A percentile compares a stretch with the other conserved stretches of the same genome.
Conservation (phyloP, 108 stramenopile species). For the Pseudonitzschia delicatissima region DNA sequence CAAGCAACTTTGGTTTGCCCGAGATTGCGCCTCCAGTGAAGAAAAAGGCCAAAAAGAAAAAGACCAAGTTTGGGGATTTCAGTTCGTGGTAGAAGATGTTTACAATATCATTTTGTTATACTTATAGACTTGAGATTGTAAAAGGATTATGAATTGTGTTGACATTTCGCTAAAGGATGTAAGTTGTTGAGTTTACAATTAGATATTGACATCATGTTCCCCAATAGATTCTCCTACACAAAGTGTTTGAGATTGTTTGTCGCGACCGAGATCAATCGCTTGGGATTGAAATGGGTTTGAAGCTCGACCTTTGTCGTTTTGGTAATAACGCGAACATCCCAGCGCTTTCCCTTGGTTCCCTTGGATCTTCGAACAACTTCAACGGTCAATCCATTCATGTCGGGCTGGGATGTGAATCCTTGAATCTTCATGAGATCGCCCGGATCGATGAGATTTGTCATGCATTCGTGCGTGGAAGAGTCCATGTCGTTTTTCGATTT, state of each 20-base stretch:
- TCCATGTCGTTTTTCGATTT: neutral
- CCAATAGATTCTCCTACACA: constrained; percentile 1
- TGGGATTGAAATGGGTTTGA: neutral
- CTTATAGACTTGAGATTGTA: too few species aligned
- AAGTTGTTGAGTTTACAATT: too few species aligned
- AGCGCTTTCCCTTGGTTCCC: neutral
- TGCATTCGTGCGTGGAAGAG: neutral
- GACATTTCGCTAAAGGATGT: too few species aligned
- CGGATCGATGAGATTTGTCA: constrained; percentile 2
- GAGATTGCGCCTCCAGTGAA: neutral
- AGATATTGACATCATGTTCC: too few species aligned
- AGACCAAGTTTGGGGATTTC: constrained; percentile 75
- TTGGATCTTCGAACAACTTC: neutral
- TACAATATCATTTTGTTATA: too few species aligned
- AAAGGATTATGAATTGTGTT: too few species aligned
- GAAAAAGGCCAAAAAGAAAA: constrained; percentile 43
- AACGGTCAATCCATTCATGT: neutral
- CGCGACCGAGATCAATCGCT: neutral
- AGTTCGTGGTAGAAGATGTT: constrained; percentile 63
- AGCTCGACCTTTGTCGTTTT: neutral
- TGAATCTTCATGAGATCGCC: constrained; percentile 3
- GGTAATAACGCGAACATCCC: neutral
- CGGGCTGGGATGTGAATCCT: neutral
- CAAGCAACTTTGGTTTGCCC: neutral
- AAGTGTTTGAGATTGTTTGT: neutral